Conservation (phyloP, 805 yeast species). For the Zygoascus bituminiphila region DNA sequence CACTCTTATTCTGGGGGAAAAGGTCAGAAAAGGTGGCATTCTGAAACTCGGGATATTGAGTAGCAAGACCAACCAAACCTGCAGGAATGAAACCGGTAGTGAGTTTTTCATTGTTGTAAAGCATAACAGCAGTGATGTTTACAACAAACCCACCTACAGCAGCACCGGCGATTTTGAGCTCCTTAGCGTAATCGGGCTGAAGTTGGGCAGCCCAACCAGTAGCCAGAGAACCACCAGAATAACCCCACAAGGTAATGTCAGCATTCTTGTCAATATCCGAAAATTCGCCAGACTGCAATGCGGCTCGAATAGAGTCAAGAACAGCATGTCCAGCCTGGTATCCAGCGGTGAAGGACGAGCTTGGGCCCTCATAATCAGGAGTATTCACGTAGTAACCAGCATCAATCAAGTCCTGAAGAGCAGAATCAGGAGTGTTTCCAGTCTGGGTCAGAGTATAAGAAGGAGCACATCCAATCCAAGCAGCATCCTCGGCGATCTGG, state of each 20-base stretch:
- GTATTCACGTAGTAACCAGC: conserved; percentile 14
- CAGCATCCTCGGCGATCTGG: conserved; percentile 25
- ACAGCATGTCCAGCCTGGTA: conserved; percentile 20
- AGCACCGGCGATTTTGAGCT: conserved; percentile 20
- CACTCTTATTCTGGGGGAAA: conserved; percentile 5
- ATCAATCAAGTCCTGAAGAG: conserved; percentile 12
- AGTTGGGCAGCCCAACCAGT: conserved; percentile 44
- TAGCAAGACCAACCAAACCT: conserved; percentile 20
- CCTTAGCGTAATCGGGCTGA: conserved; percentile 22
- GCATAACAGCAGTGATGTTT: conserved; percentile 16
- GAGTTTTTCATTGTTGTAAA: conserved; percentile 13
- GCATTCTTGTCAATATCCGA: conserved; percentile 29
- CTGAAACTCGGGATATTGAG: conserved; percentile 17
- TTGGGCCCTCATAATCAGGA: conserved; percentile 27
- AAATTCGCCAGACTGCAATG: conserved; percentile 9
- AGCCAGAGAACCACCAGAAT: conserved; percentile 61
- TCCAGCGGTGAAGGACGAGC: conserved; percentile 24
- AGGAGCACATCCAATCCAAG: conserved; percentile 23
- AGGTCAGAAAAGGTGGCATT: neutral
- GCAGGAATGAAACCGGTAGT: conserved; percentile 20
- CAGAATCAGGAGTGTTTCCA: conserved; percentile 7
- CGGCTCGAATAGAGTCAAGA: conserved; percentile 24
- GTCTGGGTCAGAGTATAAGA: conserved; percentile 18
- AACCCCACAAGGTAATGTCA: conserved; percentile 75
- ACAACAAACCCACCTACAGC: conserved; percentile 25